Percentiles rank a stretch among this genome's conserved stretches.
These are phyloP conservation scores for Lentinula boryana DNA, from an alignment of 768 basidiomycete species.

Conservation along the genomic window DNA sequence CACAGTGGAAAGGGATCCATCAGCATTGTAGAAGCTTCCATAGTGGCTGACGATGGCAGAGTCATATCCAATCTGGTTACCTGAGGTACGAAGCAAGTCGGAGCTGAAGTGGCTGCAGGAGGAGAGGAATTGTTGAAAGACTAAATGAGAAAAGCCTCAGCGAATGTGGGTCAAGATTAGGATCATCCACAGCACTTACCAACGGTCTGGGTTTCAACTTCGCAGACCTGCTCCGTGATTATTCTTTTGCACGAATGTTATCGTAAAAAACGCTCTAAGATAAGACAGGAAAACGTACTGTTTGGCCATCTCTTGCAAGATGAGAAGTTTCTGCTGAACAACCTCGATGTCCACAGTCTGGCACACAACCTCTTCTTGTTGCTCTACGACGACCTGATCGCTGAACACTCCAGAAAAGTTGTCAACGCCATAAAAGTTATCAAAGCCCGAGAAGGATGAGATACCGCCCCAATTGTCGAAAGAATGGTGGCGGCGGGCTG, in stretches of 20 bases:
- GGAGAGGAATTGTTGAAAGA: conserved; percentile 9
- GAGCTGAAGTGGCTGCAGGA: conserved; percentile 6
- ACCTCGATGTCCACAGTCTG: conserved; percentile 29
- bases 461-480: conserved; percentile 32
- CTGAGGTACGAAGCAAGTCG: conserved; percentile 8
- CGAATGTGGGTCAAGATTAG: background rate
- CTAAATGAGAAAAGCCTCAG: background rate
- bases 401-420: conserved; percentile 36
- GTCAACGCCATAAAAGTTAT: conserved; percentile 38
- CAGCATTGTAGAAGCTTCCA: background rate
- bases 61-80: conserved; percentile 9
- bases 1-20: conserved; percentile 4
- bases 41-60: background rate
- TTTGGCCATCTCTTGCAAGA: conserved; percentile 42
- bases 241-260: conserved; percentile 22
- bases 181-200: background rate
- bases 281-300: conserved; percentile 18
- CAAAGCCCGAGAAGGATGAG: conserved; percentile 31
- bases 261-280: background rate
- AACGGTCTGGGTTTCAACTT: conserved; percentile 39
- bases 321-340: conserved; percentile 38
- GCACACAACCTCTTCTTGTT: conserved; percentile 33
- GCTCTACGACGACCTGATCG: conserved; percentile 26
- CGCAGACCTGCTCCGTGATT: conserved; percentile 40
- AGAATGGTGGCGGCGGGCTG: conserved; percentile 10